Base-by-base conservation (phyloP, 2,329 filamentous ascomycete genomes). In the Tolypocladium ophioglossoides region DNA sequence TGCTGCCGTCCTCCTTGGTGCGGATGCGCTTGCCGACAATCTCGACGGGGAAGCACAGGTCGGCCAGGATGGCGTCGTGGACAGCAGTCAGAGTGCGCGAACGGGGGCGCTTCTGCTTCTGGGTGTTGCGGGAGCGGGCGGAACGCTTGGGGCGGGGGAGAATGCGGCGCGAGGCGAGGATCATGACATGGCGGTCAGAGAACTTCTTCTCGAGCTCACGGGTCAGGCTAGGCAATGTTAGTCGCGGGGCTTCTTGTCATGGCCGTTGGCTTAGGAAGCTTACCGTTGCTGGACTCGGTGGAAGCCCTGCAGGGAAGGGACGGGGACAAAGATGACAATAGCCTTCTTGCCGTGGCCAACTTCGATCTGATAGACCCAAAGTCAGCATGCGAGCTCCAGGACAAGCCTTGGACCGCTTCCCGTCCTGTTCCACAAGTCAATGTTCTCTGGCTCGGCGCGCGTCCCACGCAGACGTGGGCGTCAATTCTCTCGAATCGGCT, bases 191-290 rank as follows among this genome's bases (percentile, higher is more conserved):
- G 79, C 94, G 94, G 85, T 99, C 94, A 64, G 94, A 97, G 90
- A 99, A 99, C 84, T 99, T 99, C 91, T 99, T 99, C 88, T 99
- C 94, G 74, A 99, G 91, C 85, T 99, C 94, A 80, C 94, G 94
- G 78, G 94, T 99, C 74, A 99, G 86, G 74, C 92, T 97, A 56
- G 4, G 4, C n/a, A n/a, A n/a, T 2, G 57, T 68, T 58, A 70
- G 62, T 54, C 14, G 9, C 7, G 44, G n/a, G 46, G 24, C 24
- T 52, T 40, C 10, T 5, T 46, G 50, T 14, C 8, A n/a, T 4
- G 57, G 14, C 20, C 11, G n/a, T 39, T 16, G n/a, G 18, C 3
- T 1, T 50, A 5, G 30, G 39, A 56, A 61, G 77, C 86, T 78
- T 91, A 97, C 92, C 94, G 91, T 84, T 97, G 94, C 86, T 99